Conservation (phyloP, 2,329 filamentous ascomycete genomes). For the Sporothrix schenckii region DNA sequence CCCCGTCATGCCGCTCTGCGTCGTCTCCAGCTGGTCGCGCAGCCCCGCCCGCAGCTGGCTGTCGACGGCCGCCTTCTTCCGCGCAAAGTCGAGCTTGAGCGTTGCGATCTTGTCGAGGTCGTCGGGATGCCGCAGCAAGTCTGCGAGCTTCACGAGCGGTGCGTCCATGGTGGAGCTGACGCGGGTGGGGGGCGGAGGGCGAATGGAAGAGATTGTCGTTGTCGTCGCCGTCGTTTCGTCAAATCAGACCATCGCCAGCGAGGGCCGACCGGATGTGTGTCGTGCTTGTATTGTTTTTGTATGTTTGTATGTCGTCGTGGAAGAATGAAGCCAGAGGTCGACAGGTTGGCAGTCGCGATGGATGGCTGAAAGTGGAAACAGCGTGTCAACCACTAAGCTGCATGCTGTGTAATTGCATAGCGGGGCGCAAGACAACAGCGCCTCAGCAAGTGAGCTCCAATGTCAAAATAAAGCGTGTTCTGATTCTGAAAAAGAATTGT, state of each 20-base stretch:
- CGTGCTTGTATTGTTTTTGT: neutral
- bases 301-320: neutral
- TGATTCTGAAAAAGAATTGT: neutral
- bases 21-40: constrained; percentile 94
- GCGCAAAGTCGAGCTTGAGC: constrained; percentile 87
- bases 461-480: neutral
- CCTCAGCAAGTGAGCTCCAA: neutral
- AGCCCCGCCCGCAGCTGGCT: constrained; percentile 80
- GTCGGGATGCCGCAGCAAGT: constrained; percentile 91
- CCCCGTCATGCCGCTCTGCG: constrained; percentile 87
- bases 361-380: constrained; percentile 18
- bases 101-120: constrained; percentile 94
- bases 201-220: too few relatives aligned
- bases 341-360: neutral
- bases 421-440: neutral
- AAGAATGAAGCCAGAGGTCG: neutral
- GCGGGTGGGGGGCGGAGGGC: neutral
- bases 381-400: constrained; percentile 6
- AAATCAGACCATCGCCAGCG: constrained; percentile 32
- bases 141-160: constrained; percentile 77
- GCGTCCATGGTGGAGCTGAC: constrained; percentile 59
- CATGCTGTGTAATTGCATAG: constrained; percentile 19
- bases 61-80: constrained; percentile 92
- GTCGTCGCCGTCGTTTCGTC: neutral
- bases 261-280: constrained; percentile 27